Evolutionary conservation across 495 filamentous ascomycete genomes (phyloP), one percentile per base, ranked within the genome.

Genomic region (Tuber indicum): DNA sequence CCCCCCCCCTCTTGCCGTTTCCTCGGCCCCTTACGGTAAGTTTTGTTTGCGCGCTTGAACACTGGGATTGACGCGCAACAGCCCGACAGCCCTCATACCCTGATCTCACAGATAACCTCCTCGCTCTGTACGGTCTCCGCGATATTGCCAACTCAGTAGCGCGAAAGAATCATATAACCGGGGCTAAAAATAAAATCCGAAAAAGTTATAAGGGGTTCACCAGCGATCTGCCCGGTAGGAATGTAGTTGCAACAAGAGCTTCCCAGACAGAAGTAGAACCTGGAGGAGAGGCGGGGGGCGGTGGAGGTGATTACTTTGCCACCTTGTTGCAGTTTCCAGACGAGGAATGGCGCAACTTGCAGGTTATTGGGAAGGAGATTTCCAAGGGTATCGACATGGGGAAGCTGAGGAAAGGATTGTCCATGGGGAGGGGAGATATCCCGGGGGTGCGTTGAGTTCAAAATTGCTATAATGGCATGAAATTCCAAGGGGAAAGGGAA

Each of bases 121-220:
- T 93, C 72, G 86, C 87, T 36, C 84, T 92, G 73, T 92, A 91
- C 84, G 86, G 86, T 47, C 85, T 93, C 69, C 85, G 88, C 74
- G 81, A 86, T 72, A 85, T 93, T 74, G 91, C 90, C 71, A 87
- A 88, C 76, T 89, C 87, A 72, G 91, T 93, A 75, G 90, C 89
- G 72, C 86, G 91, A 74, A 87, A 86, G 72, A 90, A 93, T 83
- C 88, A 90, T 6, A 83, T 86, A 7, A 91, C 89, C 9, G 91
- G 90, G 62, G 89, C 90, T 78, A 93, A 93, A 84, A 92, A 92
- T 81, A 89, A 90, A 78, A 86, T 93, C 46, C 86, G 91, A 75
- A 93, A 93, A 82, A 91, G 91, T 23, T 93, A 93, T 83, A 91
- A 93, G 81, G 89, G 89, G 72, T 89, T 92, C 79, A 85, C 92